These are phyloP conservation scores for Suillus subluteus DNA, from an alignment of 768 basidiomycete genomes.

Conservation along the genomic window DNA sequence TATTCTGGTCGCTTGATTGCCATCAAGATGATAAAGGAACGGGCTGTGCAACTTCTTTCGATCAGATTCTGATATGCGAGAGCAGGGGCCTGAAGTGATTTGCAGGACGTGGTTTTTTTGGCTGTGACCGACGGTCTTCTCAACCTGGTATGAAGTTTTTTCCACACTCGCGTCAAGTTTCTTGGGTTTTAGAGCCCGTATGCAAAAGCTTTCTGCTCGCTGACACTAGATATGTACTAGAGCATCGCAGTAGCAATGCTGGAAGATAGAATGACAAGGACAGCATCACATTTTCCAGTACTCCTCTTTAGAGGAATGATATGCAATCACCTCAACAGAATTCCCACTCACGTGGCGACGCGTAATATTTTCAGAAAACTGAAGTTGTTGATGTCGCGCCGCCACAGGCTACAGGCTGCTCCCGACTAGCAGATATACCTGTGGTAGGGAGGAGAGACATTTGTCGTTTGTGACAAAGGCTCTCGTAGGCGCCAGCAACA, in stretches of 20 bases:
- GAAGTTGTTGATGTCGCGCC: neutral
- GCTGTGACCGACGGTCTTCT: too few relatives aligned
- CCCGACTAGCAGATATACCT: too few relatives aligned
- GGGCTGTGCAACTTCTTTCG: neutral
- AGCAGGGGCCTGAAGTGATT: neutral
- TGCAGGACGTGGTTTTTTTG: too few relatives aligned
- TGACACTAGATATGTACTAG: neutral
- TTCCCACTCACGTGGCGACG: too few relatives aligned
- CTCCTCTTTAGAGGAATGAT: neutral
- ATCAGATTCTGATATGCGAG: neutral
- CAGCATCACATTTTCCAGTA: neutral
- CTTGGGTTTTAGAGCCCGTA: too few relatives aligned
- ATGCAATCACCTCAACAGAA: neutral
- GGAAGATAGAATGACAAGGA: neutral
- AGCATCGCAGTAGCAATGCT: too few relatives aligned
- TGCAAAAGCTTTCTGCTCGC: too few relatives aligned
- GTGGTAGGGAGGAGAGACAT: too few relatives aligned
- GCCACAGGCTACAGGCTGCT: neutral
- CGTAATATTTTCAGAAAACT: neutral
- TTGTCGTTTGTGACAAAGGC: neutral
- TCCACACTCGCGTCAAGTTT: too few relatives aligned
- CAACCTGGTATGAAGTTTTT: too few relatives aligned
- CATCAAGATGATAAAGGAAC: neutral
- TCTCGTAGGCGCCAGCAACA: rapidly evolving
- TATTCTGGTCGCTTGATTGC: neutral